Percentiles rank a stretch among this genome's conserved stretches.
Evolutionary conservation across 2,329 filamentous ascomycete species (phyloP).

Genomic region (Colletotrichum liaoningense): DNA sequence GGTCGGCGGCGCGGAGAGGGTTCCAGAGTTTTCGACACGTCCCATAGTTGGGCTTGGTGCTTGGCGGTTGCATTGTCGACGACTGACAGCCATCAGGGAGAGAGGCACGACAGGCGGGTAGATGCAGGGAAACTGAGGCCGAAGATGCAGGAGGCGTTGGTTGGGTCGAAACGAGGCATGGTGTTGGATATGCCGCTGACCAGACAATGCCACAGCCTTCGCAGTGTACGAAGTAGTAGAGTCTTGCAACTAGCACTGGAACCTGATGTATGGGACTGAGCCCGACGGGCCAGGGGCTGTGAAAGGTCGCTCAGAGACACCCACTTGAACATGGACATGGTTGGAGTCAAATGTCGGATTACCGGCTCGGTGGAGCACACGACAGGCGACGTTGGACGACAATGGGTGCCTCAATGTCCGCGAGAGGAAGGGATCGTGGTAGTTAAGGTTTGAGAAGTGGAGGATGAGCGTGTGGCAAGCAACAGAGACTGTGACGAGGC

Average conservation of each 20-base stretch:
- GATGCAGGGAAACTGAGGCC: conserved; percentile 14
- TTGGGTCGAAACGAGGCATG: conserved; percentile 26
- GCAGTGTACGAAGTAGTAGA: neutral
- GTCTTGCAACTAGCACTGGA: neutral
- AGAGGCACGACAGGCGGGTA: conserved; percentile 16
- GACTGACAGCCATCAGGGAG: conserved; percentile 13
- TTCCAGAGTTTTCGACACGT: conserved; percentile 15
- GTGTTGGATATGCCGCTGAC: neutral
- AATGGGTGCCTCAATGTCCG: neutral
- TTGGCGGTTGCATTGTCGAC: conserved; percentile 6
- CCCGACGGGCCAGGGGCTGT: conserved; percentile 6
- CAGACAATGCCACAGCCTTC: neutral
- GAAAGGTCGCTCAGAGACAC: neutral
- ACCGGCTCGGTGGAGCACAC: conserved; percentile 13
- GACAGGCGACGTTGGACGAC: neutral
- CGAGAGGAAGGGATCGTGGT: conserved; percentile 21
- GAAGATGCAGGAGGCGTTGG: conserved; percentile 7
- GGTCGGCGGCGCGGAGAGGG: neutral
- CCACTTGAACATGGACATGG: conserved; percentile 21
- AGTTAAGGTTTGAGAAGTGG: neutral
- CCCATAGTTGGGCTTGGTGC: conserved; percentile 21
- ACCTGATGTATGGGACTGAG: neutral
- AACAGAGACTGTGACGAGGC: neutral
- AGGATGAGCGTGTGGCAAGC: neutral
- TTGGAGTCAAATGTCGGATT: conserved; percentile 22